These are phyloP conservation scores for Albifimbria verrucaria DNA, from an alignment of 2,329 filamentous ascomycete genomes.

Conservation along the genomic window DNA sequence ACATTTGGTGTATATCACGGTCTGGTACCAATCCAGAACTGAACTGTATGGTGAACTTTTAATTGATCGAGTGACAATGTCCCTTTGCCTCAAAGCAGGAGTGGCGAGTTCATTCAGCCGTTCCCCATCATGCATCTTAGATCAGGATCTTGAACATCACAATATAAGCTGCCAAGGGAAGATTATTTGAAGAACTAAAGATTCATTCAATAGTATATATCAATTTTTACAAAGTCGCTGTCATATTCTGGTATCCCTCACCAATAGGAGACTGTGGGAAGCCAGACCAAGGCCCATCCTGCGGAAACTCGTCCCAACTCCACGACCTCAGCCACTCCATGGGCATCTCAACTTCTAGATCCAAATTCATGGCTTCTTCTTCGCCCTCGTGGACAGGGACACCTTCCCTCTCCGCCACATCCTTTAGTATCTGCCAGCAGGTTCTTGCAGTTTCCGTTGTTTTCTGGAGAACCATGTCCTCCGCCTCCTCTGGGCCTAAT, in stretches of 20 bases:
- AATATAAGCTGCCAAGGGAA: background rate
- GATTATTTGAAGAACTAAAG: background rate
- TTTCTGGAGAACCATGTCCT: constrained; percentile 24
- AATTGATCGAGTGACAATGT: background rate
- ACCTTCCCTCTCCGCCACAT: constrained; percentile 22
- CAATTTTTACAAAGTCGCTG: background rate
- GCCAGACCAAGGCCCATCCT: constrained; percentile 17
- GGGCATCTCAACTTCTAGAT: constrained; percentile 8
- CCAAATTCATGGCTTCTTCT: background rate
- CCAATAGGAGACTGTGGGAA: background rate
- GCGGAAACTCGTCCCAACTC: constrained; percentile 19
- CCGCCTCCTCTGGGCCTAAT: constrained; percentile 23
- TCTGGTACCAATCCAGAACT: too few relatives aligned
- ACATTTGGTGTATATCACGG: too few relatives aligned
- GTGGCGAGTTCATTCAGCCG: too few relatives aligned
- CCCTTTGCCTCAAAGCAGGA: too few relatives aligned
- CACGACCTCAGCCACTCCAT: constrained; percentile 24
- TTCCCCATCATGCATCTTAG: too few relatives aligned
- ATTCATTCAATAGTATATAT: background rate
- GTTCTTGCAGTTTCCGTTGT: constrained; percentile 19
- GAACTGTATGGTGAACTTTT: background rate
- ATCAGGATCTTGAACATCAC: too few relatives aligned
- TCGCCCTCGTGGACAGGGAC: constrained; percentile 10
- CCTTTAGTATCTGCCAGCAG: constrained; percentile 28
- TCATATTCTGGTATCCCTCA: too few relatives aligned